Conservation (phyloP, 1,284 basidiomycete species). For the Ceratorhiza oryzae-sativae region DNA sequence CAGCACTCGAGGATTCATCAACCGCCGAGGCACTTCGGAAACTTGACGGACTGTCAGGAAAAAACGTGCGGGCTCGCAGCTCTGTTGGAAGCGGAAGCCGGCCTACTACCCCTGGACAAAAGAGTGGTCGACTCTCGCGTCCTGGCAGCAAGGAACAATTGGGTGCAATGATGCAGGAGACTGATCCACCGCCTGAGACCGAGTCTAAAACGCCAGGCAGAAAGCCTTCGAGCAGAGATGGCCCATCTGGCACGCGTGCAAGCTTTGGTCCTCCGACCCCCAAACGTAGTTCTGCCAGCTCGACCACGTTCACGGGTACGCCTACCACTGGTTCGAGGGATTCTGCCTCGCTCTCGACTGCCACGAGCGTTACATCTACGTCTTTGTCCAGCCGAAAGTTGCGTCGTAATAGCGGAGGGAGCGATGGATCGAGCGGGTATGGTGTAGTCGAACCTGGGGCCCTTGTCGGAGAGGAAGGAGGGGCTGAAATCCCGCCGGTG, state of each 20-base stretch:
- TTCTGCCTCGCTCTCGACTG: conserved; percentile 76
- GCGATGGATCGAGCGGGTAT: conserved; percentile 79
- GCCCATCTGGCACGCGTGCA: conserved; percentile 57
- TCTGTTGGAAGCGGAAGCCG: conserved; percentile 73
- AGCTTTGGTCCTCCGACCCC: conserved; percentile 64
- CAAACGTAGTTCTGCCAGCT: conserved; percentile 88
- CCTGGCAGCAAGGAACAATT: conserved; percentile 68
- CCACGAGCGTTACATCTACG: conserved; percentile 77
- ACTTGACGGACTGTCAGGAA: conserved; percentile 86
- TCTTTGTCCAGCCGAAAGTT: conserved; percentile 66
- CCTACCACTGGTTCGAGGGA: conserved; percentile 76
- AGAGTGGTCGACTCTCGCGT: conserved; percentile 57
- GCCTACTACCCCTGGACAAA: conserved; percentile 71
- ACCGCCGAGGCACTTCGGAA: conserved; percentile 93
- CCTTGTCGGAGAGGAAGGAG: conserved; percentile 66
- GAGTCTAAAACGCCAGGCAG: conserved; percentile 4
- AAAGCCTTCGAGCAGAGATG: conserved; percentile 42
- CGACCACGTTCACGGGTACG: conserved; percentile 80
- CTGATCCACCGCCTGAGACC: conserved; percentile 19
- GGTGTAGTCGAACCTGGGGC: conserved; percentile 62
- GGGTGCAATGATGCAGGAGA: conserved; percentile 13
- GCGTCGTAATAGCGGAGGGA: conserved; percentile 82
- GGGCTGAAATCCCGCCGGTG: conserved; percentile 84
- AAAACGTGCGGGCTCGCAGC: conserved; percentile 62
- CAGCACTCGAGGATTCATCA: conserved; percentile 79